Conservation (phyloP, 169 alveolate genomes). For the Eimeria falciformis region DNA sequence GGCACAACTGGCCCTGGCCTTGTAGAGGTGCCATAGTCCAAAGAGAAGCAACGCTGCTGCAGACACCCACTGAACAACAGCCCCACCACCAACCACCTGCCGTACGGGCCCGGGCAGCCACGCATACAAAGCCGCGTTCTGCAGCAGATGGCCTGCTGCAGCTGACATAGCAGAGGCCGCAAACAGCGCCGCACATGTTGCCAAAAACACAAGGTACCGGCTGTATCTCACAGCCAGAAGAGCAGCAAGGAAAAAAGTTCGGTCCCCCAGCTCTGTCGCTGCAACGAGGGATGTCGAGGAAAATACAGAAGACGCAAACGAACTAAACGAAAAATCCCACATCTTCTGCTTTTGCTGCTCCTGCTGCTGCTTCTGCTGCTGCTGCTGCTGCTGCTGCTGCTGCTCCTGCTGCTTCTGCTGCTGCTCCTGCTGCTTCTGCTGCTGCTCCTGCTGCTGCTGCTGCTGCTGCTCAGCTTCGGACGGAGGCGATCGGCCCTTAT, state of each 20-base stretch:
- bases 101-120: neutral
- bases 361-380: constrained; percentile 51
- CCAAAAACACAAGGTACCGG: constrained; percentile 34
- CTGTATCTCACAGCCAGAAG: constrained; percentile 24
- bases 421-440: constrained; percentile 34
- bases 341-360: constrained; percentile 13
- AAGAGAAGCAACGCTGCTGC: constrained; percentile 17
- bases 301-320: constrained; percentile 16
- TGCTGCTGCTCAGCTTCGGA: too few species aligned
- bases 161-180: constrained; percentile 25
- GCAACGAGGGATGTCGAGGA: constrained; percentile 22
- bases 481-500: too few species aligned
- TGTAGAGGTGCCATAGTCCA: constrained; percentile 17
- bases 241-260: constrained; percentile 84
- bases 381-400: constrained; percentile 9
- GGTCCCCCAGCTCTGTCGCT: constrained; percentile 87
- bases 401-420: constrained; percentile 18
- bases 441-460: neutral
- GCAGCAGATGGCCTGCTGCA: constrained; percentile 37
- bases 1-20: neutral
- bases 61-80: neutral
- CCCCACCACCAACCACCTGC: neutral
- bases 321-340: neutral
- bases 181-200: constrained; percentile 34
- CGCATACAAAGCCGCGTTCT: constrained; percentile 6